These are phyloP conservation scores for Metroxylon sagu DNA, from an alignment of 176 grass and related monocot genomes.

Conservation along the genomic window DNA sequence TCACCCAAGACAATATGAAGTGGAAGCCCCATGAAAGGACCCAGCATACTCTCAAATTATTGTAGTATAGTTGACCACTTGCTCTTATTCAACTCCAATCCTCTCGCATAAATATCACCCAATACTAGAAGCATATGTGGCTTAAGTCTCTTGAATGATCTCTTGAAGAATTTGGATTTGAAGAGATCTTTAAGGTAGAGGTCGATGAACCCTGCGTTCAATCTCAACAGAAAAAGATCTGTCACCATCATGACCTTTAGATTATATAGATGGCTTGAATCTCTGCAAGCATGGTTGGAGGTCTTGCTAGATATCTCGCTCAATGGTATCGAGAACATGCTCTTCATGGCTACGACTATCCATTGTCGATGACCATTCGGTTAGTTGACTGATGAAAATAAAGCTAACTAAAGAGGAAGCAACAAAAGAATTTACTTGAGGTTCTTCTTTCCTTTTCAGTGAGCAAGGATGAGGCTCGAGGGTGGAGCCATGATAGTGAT, in stretches of 20 bases:
- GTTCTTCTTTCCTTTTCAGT: too few relatives aligned
- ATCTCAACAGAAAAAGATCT: conserved; percentile 58
- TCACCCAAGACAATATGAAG: conserved; percentile 63
- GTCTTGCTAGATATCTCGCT: conserved; percentile 1
- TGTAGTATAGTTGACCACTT: conserved; percentile 19
- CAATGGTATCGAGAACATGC: conserved; percentile 40
- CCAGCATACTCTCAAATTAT: conserved; percentile 45
- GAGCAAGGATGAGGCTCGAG: too few relatives aligned
- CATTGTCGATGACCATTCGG: too few relatives aligned
- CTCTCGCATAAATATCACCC: too few relatives aligned
- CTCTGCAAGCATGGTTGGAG: background rate
- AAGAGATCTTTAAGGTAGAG: conserved; percentile 44
- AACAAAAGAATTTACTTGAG: too few relatives aligned
- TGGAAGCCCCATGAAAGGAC: conserved; percentile 40
- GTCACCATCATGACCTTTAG: conserved; percentile 50
- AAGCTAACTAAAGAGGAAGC: too few relatives aligned
- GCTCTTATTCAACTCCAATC: too few relatives aligned
- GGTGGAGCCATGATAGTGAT: too few relatives aligned
- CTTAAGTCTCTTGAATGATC: too few relatives aligned
- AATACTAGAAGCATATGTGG: too few relatives aligned
- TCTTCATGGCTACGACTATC: conserved; percentile 29
- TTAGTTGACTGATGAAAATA: too few relatives aligned
- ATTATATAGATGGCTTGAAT: conserved; percentile 18
- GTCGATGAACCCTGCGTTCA: conserved; percentile 38
- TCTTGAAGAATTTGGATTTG: conserved; percentile 46